Percentiles rank a stretch among this genome's conserved stretches.
Evolutionary conservation across 2,329 filamentous ascomycete genomes (phyloP).

Genomic region (Fusarium sarcochroum): DNA sequence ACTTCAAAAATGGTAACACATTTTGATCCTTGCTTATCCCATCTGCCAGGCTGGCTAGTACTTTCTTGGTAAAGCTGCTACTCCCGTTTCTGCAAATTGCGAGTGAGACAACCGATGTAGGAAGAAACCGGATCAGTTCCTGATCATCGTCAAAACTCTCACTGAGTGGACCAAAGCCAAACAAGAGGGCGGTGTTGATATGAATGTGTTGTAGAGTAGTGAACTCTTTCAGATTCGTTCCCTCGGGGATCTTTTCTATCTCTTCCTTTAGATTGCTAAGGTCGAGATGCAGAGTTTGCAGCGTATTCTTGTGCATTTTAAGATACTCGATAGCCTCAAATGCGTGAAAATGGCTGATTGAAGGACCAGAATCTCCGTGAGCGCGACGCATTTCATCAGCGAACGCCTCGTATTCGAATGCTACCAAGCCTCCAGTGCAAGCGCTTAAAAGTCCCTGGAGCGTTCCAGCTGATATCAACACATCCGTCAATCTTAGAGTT

Average conservation of each 20-base stretch:
- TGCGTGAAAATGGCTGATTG: slow-evolving; percentile 1
- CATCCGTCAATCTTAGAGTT: background rate
- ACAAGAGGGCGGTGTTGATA: background rate
- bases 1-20: background rate
- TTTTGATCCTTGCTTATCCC: background rate
- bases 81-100: no score
- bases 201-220: background rate
- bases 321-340: background rate
- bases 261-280: background rate
- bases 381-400: no score
- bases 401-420: background rate
- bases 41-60: background rate
- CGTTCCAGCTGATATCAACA: fast-evolving
- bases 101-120: no score
- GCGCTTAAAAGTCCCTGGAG: background rate
- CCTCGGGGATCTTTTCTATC: background rate
- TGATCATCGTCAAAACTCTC: background rate
- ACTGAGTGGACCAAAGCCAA: background rate
- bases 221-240: background rate
- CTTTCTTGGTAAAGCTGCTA: no score
- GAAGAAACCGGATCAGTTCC: no score
- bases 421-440: background rate
- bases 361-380: background rate
- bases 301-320: background rate
- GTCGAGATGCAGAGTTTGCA: slow-evolving; percentile 7